These are phyloP conservation scores for Lactarius hatsudake DNA, from an alignment of 768 basidiomycete species.

Conservation along the genomic window DNA sequence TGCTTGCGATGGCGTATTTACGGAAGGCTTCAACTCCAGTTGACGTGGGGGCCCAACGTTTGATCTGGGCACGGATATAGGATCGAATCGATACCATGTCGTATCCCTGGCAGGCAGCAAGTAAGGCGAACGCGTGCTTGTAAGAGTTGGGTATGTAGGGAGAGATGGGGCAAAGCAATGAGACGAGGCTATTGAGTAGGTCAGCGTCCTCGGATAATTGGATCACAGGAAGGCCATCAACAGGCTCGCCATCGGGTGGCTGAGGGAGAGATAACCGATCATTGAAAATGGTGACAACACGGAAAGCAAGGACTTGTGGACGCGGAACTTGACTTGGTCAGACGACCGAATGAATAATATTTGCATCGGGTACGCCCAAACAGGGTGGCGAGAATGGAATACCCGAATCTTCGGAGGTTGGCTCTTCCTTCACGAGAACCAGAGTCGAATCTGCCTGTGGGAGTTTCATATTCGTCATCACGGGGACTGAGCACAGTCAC, in stretches of 20 bases:
- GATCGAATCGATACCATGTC: not conserved
- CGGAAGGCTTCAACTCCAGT: not conserved
- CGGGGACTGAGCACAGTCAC: too few relatives aligned
- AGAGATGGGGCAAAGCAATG: not conserved
- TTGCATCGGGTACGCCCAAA: too few relatives aligned
- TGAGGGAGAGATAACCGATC: not conserved
- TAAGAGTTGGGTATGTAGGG: not conserved
- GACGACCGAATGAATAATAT: too few relatives aligned
- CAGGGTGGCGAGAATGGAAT: too few relatives aligned
- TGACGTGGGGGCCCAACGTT: not conserved
- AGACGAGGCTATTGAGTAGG: not conserved
- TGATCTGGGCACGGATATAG: not conserved
- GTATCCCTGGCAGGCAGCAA: constrained; percentile 1
- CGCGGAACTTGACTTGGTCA: too few relatives aligned
- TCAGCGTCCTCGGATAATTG: not conserved
- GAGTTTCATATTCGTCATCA: not conserved
- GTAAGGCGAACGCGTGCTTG: not conserved
- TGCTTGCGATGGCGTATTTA: not conserved
- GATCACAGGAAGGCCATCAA: not conserved
- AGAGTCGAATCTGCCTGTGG: not conserved
- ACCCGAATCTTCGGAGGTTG: too few relatives aligned
- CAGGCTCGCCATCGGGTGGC: not conserved
- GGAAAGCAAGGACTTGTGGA: not conserved
- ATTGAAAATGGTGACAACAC: not conserved
- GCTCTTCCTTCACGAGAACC: not conserved